These are phyloP conservation scores for Fusarium sp. DNA, from an alignment of 2,329 filamentous ascomycete species.

Conservation along the genomic window DNA sequence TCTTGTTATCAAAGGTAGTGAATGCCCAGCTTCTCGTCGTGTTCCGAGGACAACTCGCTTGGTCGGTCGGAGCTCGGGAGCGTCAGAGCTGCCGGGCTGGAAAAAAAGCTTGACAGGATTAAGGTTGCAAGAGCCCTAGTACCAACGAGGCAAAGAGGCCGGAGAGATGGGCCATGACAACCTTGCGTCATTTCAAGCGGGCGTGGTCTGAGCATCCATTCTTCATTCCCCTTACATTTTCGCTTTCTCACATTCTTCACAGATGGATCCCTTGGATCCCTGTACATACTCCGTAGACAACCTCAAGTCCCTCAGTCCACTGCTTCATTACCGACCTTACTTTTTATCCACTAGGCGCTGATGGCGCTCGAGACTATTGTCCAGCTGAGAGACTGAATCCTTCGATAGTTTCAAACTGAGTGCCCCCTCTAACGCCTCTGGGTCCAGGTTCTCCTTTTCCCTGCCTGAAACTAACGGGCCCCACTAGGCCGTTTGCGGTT, in stretches of 20 bases:
- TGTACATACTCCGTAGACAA: neutral
- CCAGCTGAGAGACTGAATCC: neutral
- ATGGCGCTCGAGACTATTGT: neutral
- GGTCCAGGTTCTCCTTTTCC: neutral
- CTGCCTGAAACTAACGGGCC: neutral
- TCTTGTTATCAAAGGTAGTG: neutral
- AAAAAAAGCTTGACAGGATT: conserved; percentile 2
- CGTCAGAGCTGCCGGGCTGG: neutral
- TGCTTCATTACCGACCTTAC: neutral
- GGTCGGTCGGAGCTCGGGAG: neutral
- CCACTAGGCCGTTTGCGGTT: neutral
- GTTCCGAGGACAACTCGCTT: neutral
- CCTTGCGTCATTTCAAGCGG: neutral
- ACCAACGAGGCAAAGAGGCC: neutral
- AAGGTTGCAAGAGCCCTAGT: conserved; percentile 1
- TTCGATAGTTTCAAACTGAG: conserved; percentile 3
- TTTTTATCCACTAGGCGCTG: neutral
- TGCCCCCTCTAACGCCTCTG: neutral
- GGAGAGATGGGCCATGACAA: neutral
- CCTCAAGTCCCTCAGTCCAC: neutral
- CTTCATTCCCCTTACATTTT: neutral
- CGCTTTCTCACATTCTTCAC: neutral
- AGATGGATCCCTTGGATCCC: neutral
- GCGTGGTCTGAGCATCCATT: neutral
- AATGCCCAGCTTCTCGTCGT: neutral